These are phyloP conservation scores for Mrakia hoshinonis DNA, from an alignment of 768 basidiomycete species.

Conservation along the genomic window DNA sequence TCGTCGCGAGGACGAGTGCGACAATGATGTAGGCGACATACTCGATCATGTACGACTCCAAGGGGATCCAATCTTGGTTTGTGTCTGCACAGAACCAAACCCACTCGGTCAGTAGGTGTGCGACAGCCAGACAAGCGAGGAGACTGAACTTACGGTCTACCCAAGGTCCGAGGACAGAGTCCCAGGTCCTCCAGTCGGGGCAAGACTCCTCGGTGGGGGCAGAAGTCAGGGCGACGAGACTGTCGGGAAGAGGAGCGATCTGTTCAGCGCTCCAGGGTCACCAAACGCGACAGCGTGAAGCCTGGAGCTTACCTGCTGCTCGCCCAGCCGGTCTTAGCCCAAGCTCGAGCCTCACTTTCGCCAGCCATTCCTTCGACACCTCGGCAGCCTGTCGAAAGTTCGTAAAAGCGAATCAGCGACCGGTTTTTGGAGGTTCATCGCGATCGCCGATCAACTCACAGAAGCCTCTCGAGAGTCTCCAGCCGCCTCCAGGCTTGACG, in stretches of 20 bases:
- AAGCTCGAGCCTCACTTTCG: not conserved
- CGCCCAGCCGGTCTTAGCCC: not conserved
- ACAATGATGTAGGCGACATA: constrained; percentile 62
- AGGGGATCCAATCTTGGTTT: constrained; percentile 51
- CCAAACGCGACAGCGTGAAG: too few species aligned
- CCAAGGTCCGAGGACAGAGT: constrained; percentile 10
- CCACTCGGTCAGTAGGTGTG: too few species aligned
- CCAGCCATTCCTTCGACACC: constrained; percentile 1
- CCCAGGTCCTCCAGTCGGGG: constrained; percentile 20
- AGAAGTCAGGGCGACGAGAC: not conserved
- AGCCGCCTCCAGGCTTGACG: constrained; percentile 41
- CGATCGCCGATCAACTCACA: too few species aligned
- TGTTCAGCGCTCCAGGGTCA: not conserved
- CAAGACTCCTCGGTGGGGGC: not conserved
- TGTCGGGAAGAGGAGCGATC: not conserved
- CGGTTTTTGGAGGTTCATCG: too few species aligned
- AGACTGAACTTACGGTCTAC: not conserved
- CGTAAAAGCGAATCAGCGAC: too few species aligned
- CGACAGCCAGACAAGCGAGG: not conserved
- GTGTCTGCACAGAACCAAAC: too few species aligned
- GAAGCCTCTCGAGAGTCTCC: constrained; percentile 68
- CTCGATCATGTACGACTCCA: constrained; percentile 46
- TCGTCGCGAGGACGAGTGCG: constrained; percentile 67
- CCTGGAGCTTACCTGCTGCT: not conserved
- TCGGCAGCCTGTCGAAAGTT: constrained; percentile 6